Percentiles rank a stretch among this genome's conserved stretches.
These are phyloP conservation scores for Butyriboletus loyo DNA, from an alignment of 768 basidiomycete species.

Conservation along the genomic window DNA sequence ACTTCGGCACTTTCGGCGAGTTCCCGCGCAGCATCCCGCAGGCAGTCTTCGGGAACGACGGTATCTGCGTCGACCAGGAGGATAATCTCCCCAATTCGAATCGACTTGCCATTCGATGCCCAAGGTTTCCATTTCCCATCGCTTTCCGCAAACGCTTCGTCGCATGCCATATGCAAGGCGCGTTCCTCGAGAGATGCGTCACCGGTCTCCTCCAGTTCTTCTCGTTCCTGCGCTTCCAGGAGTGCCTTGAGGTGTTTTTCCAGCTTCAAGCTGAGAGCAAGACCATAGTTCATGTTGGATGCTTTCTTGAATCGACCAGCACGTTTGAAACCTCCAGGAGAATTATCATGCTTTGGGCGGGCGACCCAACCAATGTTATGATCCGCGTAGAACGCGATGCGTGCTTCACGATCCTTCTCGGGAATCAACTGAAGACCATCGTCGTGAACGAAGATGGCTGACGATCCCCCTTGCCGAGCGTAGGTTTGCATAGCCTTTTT, in stretches of 20 bases:
- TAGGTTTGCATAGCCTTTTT: slow-evolving; percentile 64
- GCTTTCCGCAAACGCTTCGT: slow-evolving; percentile 63
- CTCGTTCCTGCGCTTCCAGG: slow-evolving; percentile 43
- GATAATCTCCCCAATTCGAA: slow-evolving; percentile 77
- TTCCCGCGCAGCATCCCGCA: slow-evolving; percentile 87
- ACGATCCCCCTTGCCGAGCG: slow-evolving; percentile 60
- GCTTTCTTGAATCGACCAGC: slow-evolving; percentile 93
- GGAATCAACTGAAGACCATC: slow-evolving; percentile 55
- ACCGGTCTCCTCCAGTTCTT: slow-evolving; percentile 34
- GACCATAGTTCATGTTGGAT: slow-evolving; percentile 84
- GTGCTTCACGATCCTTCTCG: slow-evolving; percentile 44
- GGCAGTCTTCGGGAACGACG: slow-evolving; percentile 86
- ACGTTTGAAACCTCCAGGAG: slow-evolving; percentile 31
- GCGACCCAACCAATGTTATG: slow-evolving; percentile 63
- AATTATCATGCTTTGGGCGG: slow-evolving; percentile 51
- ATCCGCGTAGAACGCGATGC: slow-evolving; percentile 52
- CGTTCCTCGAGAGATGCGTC: slow-evolving; percentile 61
- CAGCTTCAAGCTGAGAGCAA: slow-evolving; percentile 38
- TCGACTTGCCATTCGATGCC: slow-evolving; percentile 70
- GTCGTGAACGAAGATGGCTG: slow-evolving; percentile 58
- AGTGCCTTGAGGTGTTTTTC: slow-evolving; percentile 36
- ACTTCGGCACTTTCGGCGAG: slow-evolving; percentile 56
- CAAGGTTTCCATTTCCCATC: slow-evolving; percentile 65
- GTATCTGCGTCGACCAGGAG: slow-evolving; percentile 88
- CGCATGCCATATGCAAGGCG: slow-evolving; percentile 70